Evolutionary conservation across 176 grass and related monocot genomes (phyloP).

Genomic region (Avena sativa): DNA sequence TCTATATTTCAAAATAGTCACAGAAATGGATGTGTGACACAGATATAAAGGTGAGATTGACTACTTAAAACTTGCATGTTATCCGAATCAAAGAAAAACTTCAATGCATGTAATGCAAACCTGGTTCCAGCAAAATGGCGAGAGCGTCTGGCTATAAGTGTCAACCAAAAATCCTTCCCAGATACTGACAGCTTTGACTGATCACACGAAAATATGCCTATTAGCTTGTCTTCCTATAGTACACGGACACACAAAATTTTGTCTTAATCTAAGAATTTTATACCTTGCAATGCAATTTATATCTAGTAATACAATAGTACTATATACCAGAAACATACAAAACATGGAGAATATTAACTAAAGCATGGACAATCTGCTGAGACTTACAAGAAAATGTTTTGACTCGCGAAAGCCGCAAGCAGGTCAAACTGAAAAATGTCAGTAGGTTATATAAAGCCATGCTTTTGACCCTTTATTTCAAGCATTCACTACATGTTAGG

Average conservation of each 20-base stretch:
- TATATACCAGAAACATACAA: constrained; percentile 23
- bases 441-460: constrained; percentile 60
- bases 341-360: constrained; percentile 23
- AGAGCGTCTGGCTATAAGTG: constrained; percentile 92
- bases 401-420: constrained; percentile 58
- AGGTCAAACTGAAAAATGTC: constrained; percentile 65
- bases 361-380: constrained; percentile 50
- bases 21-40: constrained; percentile 12
- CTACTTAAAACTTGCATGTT: neutral
- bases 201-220: constrained; percentile 43
- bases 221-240: constrained; percentile 35
- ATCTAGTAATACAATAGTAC: neutral
- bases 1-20: constrained; percentile 55
- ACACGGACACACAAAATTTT: neutral
- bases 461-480: constrained; percentile 60
- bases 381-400: constrained; percentile 63
- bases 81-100: constrained; percentile 16
- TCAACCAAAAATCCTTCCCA: constrained; percentile 91
- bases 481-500: constrained; percentile 56
- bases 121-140: constrained; percentile 99
- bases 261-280: too few species aligned
- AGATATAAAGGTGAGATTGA: constrained; percentile 13
- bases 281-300: too few species aligned
- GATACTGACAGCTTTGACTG: constrained; percentile 76
- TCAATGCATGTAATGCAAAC: constrained; percentile 54